Evolutionary conservation across 2,329 filamentous ascomycete genomes (phyloP).

Genomic region (Colletotrichum paranaense): DNA sequence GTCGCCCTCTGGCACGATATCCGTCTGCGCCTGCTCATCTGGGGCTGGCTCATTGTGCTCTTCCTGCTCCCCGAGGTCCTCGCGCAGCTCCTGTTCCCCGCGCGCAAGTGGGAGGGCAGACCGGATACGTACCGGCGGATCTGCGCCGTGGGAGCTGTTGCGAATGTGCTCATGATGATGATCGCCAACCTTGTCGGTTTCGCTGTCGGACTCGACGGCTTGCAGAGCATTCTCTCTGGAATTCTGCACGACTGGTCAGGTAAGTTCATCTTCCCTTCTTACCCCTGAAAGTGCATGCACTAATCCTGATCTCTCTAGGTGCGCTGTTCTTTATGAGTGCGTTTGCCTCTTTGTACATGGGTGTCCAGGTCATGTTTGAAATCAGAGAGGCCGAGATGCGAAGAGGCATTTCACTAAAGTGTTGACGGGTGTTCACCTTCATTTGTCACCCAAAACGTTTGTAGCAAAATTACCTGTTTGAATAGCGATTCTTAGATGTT

Average conservation of each 20-base stretch:
- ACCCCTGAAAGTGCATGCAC: no score
- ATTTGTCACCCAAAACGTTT: no score
- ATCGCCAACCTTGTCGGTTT: conserved; percentile 94
- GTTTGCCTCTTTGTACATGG: conserved; percentile 82
- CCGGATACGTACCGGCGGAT: conserved; percentile 83
- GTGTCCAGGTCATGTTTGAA: conserved; percentile 96
- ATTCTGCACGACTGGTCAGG: conserved; percentile 81
- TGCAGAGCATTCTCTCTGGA: conserved; percentile 79
- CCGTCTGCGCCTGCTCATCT: conserved; percentile 87
- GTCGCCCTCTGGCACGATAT: conserved; percentile 99
- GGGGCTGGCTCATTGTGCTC: conserved; percentile 95
- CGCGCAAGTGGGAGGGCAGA: conserved; percentile 73
- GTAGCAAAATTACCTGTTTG: not conserved
- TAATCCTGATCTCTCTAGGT: conserved; percentile 55
- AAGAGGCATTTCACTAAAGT: conserved; percentile 85
- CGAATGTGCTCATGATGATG: conserved; percentile 95
- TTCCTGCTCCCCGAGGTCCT: conserved; percentile 93
- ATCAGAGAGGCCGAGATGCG: conserved; percentile 86
- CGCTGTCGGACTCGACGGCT: conserved; percentile 88
- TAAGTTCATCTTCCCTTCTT: conserved; percentile 45
- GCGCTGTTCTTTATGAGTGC: conserved; percentile 78
- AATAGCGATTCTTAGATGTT: not conserved
- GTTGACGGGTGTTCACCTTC: conserved; percentile 57
- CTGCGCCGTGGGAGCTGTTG: conserved; percentile 83
- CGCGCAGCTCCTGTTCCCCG: conserved; percentile 78